Base-by-base conservation (phyloP, 2,329 filamentous ascomycete species). In the Cladobotryum mycophilum region DNA sequence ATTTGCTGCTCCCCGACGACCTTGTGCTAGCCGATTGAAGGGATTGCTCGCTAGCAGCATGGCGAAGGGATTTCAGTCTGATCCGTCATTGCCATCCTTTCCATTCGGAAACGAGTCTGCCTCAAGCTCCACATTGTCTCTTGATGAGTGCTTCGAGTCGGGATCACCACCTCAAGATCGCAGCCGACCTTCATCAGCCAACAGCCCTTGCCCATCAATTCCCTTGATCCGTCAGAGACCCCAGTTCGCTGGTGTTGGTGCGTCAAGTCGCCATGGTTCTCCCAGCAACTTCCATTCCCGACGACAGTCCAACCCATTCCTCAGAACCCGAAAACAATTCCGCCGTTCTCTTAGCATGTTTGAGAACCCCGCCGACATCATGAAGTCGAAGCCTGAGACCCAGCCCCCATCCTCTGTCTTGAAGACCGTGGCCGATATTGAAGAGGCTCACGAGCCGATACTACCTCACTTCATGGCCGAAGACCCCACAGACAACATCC, bases 271-370 rank as follows among this genome's bases (percentile, higher is more conserved):
- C 54, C 88, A 81, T 68, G 89, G 85, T 37, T 95, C 90, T 13
- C 90, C 91, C 34, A 79, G 86, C 55, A 78, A 77, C 53, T 76
- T 74, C 53, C 86, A 92, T 59, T 72, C 84, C 50, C 84, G 90
- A 56, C 89, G 91, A 58, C 78, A 74, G 54, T 86, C 80, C 45
- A 90, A 84, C 67, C 86, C 80, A 51, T 81, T 87, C 58, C 74
- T 83, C 60, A 83, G 89, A 55, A 88, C 88, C 41, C 82, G 91
- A 58, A 95, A 95, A 64, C 88, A 93, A 67, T 92, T 92, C 64
- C 85, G 93, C 54, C 84, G 93, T 58, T 95, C 92, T 20, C 74
- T 96, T 64, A 97, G 93, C 78, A 99, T 99, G 93, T 99, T 95
- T 70, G 92, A 97, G 72, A 84, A 87, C 66, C 87, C 91, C 3